Evolutionary conservation across 164 flowering plant species (phyloP).

Genomic region (Tetracentron sinense): DNA sequence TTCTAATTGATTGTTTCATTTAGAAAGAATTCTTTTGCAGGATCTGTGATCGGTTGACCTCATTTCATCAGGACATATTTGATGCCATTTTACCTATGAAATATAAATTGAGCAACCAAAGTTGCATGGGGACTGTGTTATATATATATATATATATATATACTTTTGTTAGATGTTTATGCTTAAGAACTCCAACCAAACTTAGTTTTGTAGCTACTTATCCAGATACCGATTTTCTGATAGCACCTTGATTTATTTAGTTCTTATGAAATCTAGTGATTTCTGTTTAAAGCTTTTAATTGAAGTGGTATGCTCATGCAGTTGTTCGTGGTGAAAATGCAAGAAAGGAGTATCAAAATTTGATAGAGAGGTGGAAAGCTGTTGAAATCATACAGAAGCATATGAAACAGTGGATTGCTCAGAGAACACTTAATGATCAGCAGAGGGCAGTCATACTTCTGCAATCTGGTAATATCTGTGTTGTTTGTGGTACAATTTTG

Average conservation of each 20-base stretch:
- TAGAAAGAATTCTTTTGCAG: neutral
- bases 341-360: constrained; percentile 37
- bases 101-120: neutral
- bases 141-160: too few species aligned
- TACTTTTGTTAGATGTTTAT: too few species aligned
- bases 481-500: neutral
- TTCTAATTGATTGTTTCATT: neutral
- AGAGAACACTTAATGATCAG: constrained; percentile 28
- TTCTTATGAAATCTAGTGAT: neutral
- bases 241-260: neutral
- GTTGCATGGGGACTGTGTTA: neutral
- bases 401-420: constrained; percentile 22
- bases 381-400: constrained; percentile 25
- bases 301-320: constrained; percentile 26
- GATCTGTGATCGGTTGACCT: neutral
- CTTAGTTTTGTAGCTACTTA: neutral
- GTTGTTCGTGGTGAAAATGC: constrained; percentile 69
- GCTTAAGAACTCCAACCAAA: neutral
- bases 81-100: neutral
- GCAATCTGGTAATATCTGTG: constrained; percentile 59
- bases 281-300: neutral
- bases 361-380: constrained; percentile 21
- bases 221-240: neutral
- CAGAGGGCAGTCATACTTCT: constrained; percentile 42
- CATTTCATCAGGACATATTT: constrained; percentile 7